Evolutionary conservation across 768 basidiomycete species (phyloP).

Genomic region (Suillus paluster): DNA sequence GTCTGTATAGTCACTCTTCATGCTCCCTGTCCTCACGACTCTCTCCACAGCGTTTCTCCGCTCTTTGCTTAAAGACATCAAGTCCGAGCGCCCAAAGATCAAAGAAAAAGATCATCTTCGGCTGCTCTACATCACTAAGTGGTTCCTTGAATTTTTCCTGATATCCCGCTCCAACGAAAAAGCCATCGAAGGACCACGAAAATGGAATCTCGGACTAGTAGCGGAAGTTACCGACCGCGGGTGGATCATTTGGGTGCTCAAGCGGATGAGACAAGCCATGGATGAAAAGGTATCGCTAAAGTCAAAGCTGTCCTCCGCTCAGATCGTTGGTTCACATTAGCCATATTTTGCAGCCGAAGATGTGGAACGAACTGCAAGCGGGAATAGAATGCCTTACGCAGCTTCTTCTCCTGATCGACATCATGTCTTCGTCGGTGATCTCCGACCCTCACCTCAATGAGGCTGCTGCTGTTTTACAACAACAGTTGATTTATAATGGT

Average conservation of each 20-base stretch:
- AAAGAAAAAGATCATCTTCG: slow-evolving; percentile 95
- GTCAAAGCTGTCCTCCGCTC: slow-evolving; percentile 9
- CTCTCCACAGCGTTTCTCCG: slow-evolving; percentile 76
- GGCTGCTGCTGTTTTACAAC: slow-evolving; percentile 79
- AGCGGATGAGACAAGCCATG: slow-evolving; percentile 84
- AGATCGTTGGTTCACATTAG: slow-evolving; percentile 15
- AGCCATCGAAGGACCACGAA: slow-evolving; percentile 29
- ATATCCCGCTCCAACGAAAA: slow-evolving; percentile 45
- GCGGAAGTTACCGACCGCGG: slow-evolving; percentile 85
- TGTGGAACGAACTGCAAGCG: slow-evolving; percentile 93
- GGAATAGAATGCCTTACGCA: slow-evolving; percentile 95
- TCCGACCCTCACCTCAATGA: slow-evolving; percentile 57
- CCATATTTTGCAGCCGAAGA: slow-evolving; percentile 67
- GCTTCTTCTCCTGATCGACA: slow-evolving; percentile 85
- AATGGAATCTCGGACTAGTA: slow-evolving; percentile 74
- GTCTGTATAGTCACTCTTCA: slow-evolving; percentile 51
- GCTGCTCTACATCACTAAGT: slow-evolving; percentile 83
- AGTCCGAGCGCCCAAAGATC: slow-evolving; percentile 88
- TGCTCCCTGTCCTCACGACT: slow-evolving; percentile 21
- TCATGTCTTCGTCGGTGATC: slow-evolving; percentile 62
- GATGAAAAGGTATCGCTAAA: slow-evolving; percentile 79
- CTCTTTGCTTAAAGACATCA: slow-evolving; percentile 89
- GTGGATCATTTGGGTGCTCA: slow-evolving; percentile 91
- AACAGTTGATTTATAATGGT: slow-evolving; percentile 94
- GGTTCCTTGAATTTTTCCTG: slow-evolving; percentile 93